A percentile compares a stretch with the other conserved stretches of the same genome.
Conservation (phyloP, 805 yeast genomes). For the Naumovozyma baii region DNA sequence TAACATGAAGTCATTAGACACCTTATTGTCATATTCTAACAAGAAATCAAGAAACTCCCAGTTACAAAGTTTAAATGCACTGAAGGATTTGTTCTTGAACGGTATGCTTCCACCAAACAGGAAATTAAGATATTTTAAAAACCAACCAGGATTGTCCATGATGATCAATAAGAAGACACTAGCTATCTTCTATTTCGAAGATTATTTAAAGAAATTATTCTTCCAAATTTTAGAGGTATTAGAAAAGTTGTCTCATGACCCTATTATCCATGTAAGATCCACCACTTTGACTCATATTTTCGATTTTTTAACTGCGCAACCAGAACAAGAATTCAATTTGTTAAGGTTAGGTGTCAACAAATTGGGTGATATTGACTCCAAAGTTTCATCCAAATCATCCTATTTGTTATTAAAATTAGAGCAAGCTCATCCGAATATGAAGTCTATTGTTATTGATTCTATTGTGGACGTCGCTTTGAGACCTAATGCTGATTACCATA, state of each 20-base stretch:
- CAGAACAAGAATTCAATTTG: constrained; percentile 93
- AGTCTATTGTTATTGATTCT: constrained; percentile 64
- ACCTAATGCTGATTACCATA: constrained; percentile 70
- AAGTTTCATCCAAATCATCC: constrained; percentile 83
- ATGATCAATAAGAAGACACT: constrained; percentile 45
- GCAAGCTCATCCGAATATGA: constrained; percentile 95
- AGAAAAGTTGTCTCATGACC: constrained; percentile 80
- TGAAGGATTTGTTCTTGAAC: constrained; percentile 76
- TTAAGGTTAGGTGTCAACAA: constrained; percentile 85
- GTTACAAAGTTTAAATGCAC: constrained; percentile 77
- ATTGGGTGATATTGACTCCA: constrained; percentile 85
- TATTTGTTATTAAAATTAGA: constrained; percentile 68
- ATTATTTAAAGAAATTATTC: constrained; percentile 66
- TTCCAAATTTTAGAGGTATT: constrained; percentile 68
- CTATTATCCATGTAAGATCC: constrained; percentile 79
- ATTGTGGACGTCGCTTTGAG: constrained; percentile 74
- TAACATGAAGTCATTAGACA: constrained; percentile 73
- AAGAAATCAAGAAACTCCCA: constrained; percentile 93
- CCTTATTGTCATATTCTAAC: constrained; percentile 65
- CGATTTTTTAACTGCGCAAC: constrained; percentile 72
- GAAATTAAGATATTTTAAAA: constrained; percentile 68
- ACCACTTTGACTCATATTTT: constrained; percentile 68
- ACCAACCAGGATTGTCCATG: constrained; percentile 48
- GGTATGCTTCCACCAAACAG: constrained; percentile 89
- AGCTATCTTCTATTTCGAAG: constrained; percentile 79